These are phyloP conservation scores for Hebeloma cylindrosporum DNA, from an alignment of 768 basidiomycete genomes.

Conservation along the genomic window DNA sequence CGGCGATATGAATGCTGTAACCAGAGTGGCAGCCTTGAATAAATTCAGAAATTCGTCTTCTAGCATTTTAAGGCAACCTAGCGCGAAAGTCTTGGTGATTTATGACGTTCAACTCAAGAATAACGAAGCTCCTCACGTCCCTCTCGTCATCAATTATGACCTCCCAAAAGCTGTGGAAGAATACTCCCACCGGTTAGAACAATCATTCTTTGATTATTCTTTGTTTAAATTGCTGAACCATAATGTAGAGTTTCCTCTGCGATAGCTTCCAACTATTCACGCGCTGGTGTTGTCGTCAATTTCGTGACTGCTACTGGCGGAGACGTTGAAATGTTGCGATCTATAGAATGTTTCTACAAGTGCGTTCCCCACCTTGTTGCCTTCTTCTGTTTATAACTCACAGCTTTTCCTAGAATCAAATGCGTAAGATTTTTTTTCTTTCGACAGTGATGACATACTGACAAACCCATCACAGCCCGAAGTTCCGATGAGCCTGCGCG, in stretches of 20 bases:
- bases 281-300: conserved; percentile 92
- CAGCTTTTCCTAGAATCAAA: conserved; percentile 65
- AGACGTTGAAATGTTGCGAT: conserved; percentile 97
- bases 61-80: conserved; percentile 61
- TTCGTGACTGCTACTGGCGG: conserved; percentile 97
- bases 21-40: conserved; percentile 79
- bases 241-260: conserved; percentile 75
- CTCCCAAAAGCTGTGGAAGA: conserved; percentile 95
- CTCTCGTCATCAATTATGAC: conserved; percentile 96
- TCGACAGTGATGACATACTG: conserved; percentile 12
- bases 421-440: conserved; percentile 56
- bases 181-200: conserved; percentile 84
- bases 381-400: conserved; percentile 2
- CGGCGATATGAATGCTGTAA: conserved; percentile 86
- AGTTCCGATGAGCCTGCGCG: conserved; percentile 88
- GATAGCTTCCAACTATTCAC: conserved; percentile 79
- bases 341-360: conserved; percentile 99
- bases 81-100: conserved; percentile 80
- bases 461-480: conserved; percentile 60
- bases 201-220: background rate
- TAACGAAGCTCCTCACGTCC: conserved; percentile 86
- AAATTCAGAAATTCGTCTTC: conserved; percentile 71
- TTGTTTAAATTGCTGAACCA: conserved; percentile 10
- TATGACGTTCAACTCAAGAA: conserved; percentile 93
- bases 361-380: conserved; percentile 28